Evolutionary conservation across 2,329 filamentous ascomycete species (phyloP).

Genomic region (Malbranchea zuffiana): DNA sequence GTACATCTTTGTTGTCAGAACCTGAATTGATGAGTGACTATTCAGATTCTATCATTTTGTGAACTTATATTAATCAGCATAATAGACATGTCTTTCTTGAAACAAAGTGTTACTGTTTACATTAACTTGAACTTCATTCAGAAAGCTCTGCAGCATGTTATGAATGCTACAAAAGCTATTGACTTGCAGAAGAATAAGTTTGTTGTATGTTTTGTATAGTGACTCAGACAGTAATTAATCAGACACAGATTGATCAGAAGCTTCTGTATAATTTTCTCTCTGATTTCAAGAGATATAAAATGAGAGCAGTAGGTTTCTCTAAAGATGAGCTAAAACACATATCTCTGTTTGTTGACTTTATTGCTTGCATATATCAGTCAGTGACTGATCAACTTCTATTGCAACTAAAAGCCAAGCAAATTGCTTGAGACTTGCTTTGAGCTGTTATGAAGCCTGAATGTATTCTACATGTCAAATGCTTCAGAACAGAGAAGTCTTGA

Average conservation of each 20-base stretch:
- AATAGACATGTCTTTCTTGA: not conserved
- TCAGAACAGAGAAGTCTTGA: not conserved
- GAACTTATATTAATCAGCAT: conserved; percentile 1
- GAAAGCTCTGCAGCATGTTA: not conserved
- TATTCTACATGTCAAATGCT: not conserved
- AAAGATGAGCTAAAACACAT: not conserved
- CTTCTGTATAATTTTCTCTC: conserved; percentile 1
- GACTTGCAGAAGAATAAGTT: not conserved
- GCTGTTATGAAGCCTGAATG: conserved; percentile 1
- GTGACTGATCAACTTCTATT: not conserved
- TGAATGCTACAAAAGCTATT: not conserved
- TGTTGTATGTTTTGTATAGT: conserved; percentile 1
- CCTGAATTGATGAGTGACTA: not conserved
- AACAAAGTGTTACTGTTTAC: conserved; percentile 2
- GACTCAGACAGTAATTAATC: not conserved
- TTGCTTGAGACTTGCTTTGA: not conserved
- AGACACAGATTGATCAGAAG: conserved; percentile 1
- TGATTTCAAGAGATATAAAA: not conserved
- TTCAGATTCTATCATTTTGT: conserved; percentile 1
- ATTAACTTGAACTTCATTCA: not conserved
- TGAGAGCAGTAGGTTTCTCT: not conserved
- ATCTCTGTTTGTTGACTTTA: not conserved
- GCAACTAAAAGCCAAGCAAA: not conserved
- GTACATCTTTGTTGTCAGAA: conserved; percentile 1
- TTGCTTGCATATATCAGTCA: not conserved